Conservation (phyloP, 495 filamentous ascomycete genomes). For the Neurospora sp. region DNA sequence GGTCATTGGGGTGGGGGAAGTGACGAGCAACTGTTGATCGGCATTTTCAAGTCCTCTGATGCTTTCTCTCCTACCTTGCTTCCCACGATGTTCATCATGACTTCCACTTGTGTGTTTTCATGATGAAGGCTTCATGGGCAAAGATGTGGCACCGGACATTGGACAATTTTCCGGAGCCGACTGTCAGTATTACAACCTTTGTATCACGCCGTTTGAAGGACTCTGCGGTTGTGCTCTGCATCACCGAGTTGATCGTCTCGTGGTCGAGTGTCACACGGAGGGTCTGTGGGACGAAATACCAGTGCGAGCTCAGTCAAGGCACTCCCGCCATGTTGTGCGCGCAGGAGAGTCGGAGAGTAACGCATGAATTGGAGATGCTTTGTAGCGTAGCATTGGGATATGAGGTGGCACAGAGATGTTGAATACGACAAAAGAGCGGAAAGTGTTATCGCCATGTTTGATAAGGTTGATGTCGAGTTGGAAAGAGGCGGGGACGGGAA, state of each 20-base stretch:
- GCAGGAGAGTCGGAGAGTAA: not conserved
- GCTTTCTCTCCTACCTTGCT: not conserved
- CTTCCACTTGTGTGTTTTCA: not conserved
- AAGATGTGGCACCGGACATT: not conserved
- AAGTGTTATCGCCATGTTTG: not conserved
- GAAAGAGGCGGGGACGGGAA: not conserved
- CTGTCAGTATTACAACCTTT: not conserved
- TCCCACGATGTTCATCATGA: not conserved
- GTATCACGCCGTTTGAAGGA: not conserved
- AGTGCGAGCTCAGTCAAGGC: not conserved
- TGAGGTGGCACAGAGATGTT: not conserved
- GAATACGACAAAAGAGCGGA: not conserved
- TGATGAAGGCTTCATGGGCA: not conserved
- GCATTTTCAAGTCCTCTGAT: not conserved
- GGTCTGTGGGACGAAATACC: not conserved
- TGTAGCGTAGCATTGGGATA: not conserved
- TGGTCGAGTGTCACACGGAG: not conserved
- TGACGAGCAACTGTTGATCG: not conserved
- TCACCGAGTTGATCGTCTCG: not conserved
- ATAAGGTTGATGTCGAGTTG: not conserved
- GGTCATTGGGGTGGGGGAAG: not conserved
- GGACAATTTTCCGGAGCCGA: not conserved
- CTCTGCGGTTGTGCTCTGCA: not conserved
- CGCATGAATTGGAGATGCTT: not conserved
- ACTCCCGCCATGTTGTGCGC: not conserved